A percentile compares a stretch with the other conserved stretches of the same genome.
These are phyloP conservation scores for Phytophthora pluvialis DNA, from an alignment of 352 stramenopile genomes.

Conservation along the genomic window DNA sequence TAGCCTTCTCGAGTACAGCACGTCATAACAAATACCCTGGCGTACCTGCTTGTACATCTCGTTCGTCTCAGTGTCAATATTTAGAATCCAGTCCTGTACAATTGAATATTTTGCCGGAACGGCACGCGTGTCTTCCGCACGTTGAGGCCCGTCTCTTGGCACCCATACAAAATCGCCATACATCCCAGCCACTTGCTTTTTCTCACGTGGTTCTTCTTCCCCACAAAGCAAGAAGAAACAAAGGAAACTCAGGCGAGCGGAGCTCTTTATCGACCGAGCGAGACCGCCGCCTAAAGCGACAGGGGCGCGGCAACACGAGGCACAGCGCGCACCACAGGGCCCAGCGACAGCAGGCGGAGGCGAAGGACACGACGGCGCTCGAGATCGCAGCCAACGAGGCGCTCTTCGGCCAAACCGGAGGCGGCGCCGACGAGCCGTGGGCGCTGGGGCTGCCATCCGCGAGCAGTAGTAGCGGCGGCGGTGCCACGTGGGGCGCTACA, in stretches of 20 bases:
- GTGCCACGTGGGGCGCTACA: conserved; percentile 15
- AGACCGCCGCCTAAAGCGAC: conserved; percentile 20
- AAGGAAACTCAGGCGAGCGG: conserved; percentile 25
- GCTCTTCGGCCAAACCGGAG: conserved; percentile 44
- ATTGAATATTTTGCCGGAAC: neutral
- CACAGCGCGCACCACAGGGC: conserved; percentile 10
- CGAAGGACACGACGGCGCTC: conserved; percentile 46
- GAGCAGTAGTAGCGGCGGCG: conserved; percentile 24
- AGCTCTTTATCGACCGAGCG: neutral
- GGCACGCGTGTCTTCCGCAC: conserved; percentile 13
- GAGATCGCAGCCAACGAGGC: conserved; percentile 47
- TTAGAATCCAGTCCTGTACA: neutral
- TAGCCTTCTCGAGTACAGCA: neutral
- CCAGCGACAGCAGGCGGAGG: conserved; percentile 13
- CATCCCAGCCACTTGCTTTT: conserved; percentile 24
- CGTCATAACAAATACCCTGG: neutral
- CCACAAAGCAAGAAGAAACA: conserved; percentile 15
- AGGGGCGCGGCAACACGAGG: conserved; percentile 24
- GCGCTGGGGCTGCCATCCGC: conserved; percentile 22
- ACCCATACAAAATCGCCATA: conserved; percentile 19
- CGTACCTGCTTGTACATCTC: neutral
- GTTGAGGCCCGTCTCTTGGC: conserved; percentile 13
- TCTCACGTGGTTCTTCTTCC: conserved; percentile 24
- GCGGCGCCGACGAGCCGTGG: conserved; percentile 44
- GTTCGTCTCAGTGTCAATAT: neutral